Evolutionary conservation across 495 filamentous ascomycete genomes (phyloP).

Genomic region (Penicillium coprophilum): DNA sequence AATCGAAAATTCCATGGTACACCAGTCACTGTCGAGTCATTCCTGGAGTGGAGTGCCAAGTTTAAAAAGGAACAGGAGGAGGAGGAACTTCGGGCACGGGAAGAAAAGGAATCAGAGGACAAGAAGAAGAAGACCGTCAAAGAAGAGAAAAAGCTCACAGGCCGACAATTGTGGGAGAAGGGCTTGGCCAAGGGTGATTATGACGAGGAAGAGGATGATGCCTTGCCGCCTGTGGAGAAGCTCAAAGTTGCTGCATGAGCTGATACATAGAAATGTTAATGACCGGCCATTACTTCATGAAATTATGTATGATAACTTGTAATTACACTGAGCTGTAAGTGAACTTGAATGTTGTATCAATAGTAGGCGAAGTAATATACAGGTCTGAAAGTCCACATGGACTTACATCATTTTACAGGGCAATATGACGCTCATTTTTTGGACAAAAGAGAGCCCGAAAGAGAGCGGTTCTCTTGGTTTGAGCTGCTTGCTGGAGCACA

Average conservation of each 20-base stretch:
- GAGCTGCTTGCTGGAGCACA: not conserved
- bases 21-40: slow-evolving; percentile 78
- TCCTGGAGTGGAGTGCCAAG: slow-evolving; percentile 74
- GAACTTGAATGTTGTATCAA: not conserved
- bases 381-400: not conserved
- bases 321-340: not conserved
- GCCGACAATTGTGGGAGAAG: slow-evolving; percentile 80
- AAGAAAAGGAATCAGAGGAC: slow-evolving; percentile 72
- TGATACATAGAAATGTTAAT: slow-evolving; percentile 20
- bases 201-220: slow-evolving; percentile 63
- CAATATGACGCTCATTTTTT: not conserved
- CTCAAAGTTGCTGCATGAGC: slow-evolving; percentile 60
- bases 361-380: slow-evolving; percentile 4
- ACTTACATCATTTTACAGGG: not conserved
- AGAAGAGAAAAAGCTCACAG: slow-evolving; percentile 69
- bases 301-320: slow-evolving; percentile 12
- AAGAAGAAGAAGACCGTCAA: slow-evolving; percentile 63
- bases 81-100: slow-evolving; percentile 56
- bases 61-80: slow-evolving; percentile 82
- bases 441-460: not conserved
- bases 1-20: slow-evolving; percentile 96
- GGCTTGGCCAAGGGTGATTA: slow-evolving; percentile 75
- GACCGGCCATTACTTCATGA: slow-evolving; percentile 16
- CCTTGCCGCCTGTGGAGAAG: slow-evolving; percentile 60
- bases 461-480: not conserved